A percentile compares a stretch with the other conserved stretches of the same genome.
Conservation (phyloP, 495 filamentous ascomycete species). For the Penicillium paradoxum region DNA sequence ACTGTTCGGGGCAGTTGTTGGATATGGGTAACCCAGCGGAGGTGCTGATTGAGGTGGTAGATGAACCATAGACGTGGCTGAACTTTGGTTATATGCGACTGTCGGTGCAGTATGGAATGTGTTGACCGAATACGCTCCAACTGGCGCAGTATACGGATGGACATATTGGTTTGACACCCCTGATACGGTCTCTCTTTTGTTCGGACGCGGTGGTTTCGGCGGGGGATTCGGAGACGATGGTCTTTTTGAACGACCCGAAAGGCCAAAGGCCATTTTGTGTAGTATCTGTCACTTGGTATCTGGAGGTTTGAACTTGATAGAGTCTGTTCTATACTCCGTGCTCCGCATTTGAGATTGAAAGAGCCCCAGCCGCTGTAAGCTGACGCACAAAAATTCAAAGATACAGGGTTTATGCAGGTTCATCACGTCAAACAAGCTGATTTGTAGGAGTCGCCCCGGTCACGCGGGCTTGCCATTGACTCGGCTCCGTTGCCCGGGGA, state of each 20-base stretch:
- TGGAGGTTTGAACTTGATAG: neutral
- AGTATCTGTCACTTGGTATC: neutral
- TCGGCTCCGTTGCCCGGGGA: neutral
- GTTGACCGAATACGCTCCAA: neutral
- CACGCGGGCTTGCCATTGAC: neutral
- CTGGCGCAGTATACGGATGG: neutral
- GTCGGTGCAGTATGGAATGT: neutral
- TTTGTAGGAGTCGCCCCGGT: neutral
- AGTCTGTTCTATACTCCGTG: neutral
- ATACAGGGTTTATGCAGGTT: constrained; percentile 4
- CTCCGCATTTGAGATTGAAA: neutral
- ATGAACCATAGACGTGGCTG: neutral
- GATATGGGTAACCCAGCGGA: neutral
- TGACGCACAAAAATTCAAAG: neutral
- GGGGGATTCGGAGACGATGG: neutral
- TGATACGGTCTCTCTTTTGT: neutral
- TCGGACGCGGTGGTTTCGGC: constrained; percentile 4
- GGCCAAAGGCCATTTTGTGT: constrained; percentile 1
- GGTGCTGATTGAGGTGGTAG: neutral
- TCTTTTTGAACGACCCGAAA: neutral
- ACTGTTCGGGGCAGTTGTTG: neutral
- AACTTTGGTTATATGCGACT: neutral
- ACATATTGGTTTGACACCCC: neutral
- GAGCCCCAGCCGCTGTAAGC: neutral
- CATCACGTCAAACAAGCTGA: neutral